A percentile compares a stretch with the other conserved stretches of the same genome.
Evolutionary conservation across 495 filamentous ascomycete species (phyloP).

Genomic region (Collariella sp.): DNA sequence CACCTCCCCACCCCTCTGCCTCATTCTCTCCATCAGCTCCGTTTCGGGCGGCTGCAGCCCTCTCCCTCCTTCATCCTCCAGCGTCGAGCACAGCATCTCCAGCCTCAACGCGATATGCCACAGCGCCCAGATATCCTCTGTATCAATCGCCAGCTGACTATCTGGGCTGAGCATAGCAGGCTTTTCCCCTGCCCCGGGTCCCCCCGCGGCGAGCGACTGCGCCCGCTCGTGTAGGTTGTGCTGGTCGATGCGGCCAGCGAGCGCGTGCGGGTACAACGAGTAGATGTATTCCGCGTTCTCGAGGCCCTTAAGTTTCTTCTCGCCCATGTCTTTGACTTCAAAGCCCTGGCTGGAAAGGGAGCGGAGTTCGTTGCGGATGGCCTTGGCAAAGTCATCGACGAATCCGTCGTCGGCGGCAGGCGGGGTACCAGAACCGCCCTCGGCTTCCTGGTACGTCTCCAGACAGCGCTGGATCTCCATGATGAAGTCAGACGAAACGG

Average conservation of each 20-base stretch:
- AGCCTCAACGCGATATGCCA: constrained; percentile 85
- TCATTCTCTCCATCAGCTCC: constrained; percentile 74
- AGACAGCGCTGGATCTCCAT: constrained; percentile 86
- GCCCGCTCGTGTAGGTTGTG: constrained; percentile 47
- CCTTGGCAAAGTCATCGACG: constrained; percentile 58
- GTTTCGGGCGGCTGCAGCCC: constrained; percentile 65
- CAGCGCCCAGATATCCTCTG: constrained; percentile 75
- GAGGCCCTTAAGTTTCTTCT: constrained; percentile 87
- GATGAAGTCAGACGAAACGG: constrained; percentile 93
- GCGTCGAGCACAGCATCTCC: constrained; percentile 80
- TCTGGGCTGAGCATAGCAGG: constrained; percentile 35
- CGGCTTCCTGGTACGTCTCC: constrained; percentile 69
- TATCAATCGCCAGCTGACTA: constrained; percentile 61
- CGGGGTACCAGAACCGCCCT: too few relatives aligned
- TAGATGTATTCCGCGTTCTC: constrained; percentile 96
- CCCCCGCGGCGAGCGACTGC: constrained; percentile 17
- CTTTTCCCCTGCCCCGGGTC: constrained; percentile 29
- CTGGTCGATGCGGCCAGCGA: constrained; percentile 68
- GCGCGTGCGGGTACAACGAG: constrained; percentile 80
- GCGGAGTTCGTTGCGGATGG: constrained; percentile 80
- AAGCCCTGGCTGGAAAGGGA: constrained; percentile 87
- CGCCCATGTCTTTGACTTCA: constrained; percentile 90
- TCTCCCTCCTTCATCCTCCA: constrained; percentile 55
- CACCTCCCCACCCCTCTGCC: constrained; percentile 71
- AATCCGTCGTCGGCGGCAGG: constrained; percentile 51